Evolutionary conservation across 768 basidiomycete genomes (phyloP), one percentile per base, ranked within the genome.

Genomic region (Panaeolus cyanescens): DNA sequence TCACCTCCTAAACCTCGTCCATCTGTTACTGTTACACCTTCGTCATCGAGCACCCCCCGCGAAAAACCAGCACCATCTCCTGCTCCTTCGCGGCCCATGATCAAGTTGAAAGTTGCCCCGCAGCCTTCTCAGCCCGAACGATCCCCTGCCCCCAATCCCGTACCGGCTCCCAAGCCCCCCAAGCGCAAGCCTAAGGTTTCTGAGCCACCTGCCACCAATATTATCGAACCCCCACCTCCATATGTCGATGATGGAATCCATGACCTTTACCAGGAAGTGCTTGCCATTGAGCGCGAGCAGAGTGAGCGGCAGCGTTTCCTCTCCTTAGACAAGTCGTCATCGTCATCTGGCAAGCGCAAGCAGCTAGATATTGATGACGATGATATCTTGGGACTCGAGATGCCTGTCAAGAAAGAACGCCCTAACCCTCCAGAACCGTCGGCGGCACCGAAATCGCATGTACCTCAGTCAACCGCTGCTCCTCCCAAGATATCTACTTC

Each of bases 221-320:
- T 50, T 15, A 28, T 28, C 15, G 45, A 50, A 13, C 84, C 85
- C 2, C 84, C 89, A 1, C 86, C 87, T 2, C 83, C 88, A 3
- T 89, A 89, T 68, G 82, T 88, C 42, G 90, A 92, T 65, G 91
- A 92, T 72, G 91, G 89, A n/a, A 90, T 88, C 30, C 86, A 90
- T 65, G 91, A 93, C 67, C 79, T 93, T 37, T 75, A 92, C 2
- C 89, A 92, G 70, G 91, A 93, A 70, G 90, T 93, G 19, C 82
- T 92, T 58, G 91, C 91, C 7, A 89, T 92, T 37, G 91, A 93
- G 70, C 79, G 83, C 58, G 85, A 88, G 72, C 84, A 87, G 71
- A 79, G 80, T 57, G 84, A 87, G 67, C 8, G 45, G 19, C 80
- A 81, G 62, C 82, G 82, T 30, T 79, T 79, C 28, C 80, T 83